A percentile compares a stretch with the other conserved stretches of the same genome.
phyloP scores from a whole-genome alignment of 208 protist genomes.

The Angomonas deanei region DNA sequence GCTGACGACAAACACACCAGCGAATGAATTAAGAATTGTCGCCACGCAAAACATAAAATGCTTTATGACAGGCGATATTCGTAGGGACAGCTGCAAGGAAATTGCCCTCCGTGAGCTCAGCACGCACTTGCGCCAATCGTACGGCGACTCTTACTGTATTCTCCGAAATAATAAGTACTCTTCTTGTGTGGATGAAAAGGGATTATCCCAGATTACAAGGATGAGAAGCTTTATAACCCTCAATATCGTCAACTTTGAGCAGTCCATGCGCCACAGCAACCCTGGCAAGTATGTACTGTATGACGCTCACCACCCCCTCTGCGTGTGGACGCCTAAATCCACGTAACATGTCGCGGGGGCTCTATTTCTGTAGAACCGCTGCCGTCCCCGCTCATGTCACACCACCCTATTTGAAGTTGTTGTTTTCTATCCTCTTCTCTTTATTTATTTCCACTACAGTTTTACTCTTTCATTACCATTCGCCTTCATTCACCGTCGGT shows the following conservation, averaged over 20 bases:
- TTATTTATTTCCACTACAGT: background rate
- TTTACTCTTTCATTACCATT: background rate
- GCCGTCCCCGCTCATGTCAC: too few relatives aligned
- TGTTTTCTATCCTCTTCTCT: background rate
- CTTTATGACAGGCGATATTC: conserved; percentile 29
- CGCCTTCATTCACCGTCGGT: background rate
- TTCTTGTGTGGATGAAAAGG: too few relatives aligned
- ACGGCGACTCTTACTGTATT: background rate
- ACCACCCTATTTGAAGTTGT: background rate
- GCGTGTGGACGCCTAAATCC: conserved; percentile 14
- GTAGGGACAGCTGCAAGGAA: conserved; percentile 35
- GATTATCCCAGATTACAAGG: too few relatives aligned
- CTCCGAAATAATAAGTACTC: too few relatives aligned
- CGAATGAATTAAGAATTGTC: conserved; percentile 49
- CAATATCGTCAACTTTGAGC: conserved; percentile 55
- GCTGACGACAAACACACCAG: conserved; percentile 40
- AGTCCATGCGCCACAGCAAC: conserved; percentile 17
- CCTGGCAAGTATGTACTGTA: conserved; percentile 28
- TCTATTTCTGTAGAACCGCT: too few relatives aligned
- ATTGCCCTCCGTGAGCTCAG: conserved; percentile 36
- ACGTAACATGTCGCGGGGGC: too few relatives aligned
- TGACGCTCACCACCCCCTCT: conserved; percentile 22
- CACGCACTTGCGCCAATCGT: background rate
- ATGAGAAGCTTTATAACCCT: conserved; percentile 29
- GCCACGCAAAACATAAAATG: conserved; percentile 22